Evolutionary conservation across 2,329 filamentous ascomycete genomes (phyloP).

Genomic region (Arthrobotrys musiformis): DNA sequence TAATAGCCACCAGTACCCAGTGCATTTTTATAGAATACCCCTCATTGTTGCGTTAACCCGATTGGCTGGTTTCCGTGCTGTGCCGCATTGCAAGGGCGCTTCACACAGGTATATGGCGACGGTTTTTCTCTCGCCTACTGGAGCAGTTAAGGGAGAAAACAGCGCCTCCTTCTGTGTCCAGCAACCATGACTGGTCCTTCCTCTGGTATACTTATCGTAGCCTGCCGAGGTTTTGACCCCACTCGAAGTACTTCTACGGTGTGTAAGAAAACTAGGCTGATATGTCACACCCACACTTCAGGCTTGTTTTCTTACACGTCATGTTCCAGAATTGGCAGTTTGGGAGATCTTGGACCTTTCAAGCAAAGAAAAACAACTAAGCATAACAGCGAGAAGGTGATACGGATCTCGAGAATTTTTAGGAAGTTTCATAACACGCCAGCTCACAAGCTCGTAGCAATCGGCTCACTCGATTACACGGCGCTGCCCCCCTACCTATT

Average conservation of each 20-base stretch:
- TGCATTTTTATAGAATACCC: background rate
- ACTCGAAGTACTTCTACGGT: background rate
- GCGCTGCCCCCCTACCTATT: background rate
- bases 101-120: conserved; percentile 6
- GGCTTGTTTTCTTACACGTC: background rate
- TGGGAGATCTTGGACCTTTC: background rate
- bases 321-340: background rate
- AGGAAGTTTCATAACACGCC: background rate
- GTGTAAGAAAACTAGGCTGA: conserved; percentile 5
- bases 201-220: background rate
- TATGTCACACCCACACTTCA: background rate
- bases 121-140: background rate
- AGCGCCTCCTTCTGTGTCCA: conserved; percentile 10
- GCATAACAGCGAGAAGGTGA: background rate
- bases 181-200: background rate
- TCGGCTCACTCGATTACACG: background rate
- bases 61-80: conserved; percentile 14
- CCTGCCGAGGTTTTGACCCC: background rate
- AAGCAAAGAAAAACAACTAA: background rate
- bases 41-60: conserved; percentile 2
- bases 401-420: background rate
- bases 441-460: background rate
- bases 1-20: background rate
- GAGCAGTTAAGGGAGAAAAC: conserved; percentile 1
- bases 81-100: conserved; percentile 42